These are phyloP conservation scores for Trichoderma atroviride DNA, from an alignment of 2,329 filamentous ascomycete species.

Conservation along the genomic window DNA sequence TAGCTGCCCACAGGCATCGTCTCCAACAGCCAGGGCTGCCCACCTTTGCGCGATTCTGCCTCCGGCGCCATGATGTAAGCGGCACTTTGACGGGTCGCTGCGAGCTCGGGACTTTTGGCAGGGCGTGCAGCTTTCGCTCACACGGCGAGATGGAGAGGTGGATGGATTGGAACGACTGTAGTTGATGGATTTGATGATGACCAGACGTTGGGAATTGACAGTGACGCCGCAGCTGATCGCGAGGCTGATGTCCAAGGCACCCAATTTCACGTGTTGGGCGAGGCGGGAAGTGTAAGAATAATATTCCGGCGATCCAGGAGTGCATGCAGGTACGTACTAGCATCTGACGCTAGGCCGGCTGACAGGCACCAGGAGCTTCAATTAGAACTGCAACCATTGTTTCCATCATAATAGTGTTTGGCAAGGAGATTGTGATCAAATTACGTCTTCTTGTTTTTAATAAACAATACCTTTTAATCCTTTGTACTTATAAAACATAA, in stretches of 20 bases:
- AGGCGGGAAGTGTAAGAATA: conserved; percentile 14
- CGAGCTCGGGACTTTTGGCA: background rate
- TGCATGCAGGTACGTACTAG: background rate
- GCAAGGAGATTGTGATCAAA: no score
- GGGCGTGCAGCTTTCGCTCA: background rate
- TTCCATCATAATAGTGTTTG: background rate
- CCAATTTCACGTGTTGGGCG: conserved; percentile 20
- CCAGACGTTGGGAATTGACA: background rate
- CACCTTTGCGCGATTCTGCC: conserved; percentile 38
- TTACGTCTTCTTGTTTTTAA: background rate
- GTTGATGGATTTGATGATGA: background rate
- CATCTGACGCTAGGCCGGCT: background rate
- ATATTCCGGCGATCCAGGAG: conserved; percentile 19
- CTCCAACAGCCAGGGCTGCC: conserved; percentile 15
- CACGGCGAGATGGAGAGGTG: background rate
- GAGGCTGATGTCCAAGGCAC: conserved; percentile 24
- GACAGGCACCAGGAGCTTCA: background rate
- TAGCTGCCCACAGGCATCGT: background rate
- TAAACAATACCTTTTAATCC: background rate
- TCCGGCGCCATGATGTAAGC: conserved; percentile 30
- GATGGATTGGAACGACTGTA: background rate
- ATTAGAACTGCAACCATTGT: background rate
- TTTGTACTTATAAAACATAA: background rate
- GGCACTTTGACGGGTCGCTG: background rate
- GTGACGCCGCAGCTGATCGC: conserved; percentile 8